Conservation (phyloP, 179 eudicot genomes). For the Spergularia azorica region DNA sequence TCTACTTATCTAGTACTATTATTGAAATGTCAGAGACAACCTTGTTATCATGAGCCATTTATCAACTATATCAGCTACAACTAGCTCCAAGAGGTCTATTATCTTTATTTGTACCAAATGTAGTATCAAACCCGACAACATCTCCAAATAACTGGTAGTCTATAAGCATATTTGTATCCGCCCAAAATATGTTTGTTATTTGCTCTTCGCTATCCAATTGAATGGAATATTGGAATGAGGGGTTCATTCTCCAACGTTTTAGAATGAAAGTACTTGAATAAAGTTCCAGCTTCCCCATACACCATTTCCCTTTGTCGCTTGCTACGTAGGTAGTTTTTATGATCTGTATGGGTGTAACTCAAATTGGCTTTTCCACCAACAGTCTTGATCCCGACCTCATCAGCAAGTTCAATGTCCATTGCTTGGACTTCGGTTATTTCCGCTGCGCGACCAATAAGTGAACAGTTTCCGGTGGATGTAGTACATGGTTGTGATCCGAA, state of each 20-base stretch:
- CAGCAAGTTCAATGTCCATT: background rate
- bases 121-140: slow-evolving; percentile 31
- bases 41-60: slow-evolving; percentile 1
- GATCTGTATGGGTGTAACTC: slow-evolving; percentile 13
- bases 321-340: slow-evolving; percentile 19
- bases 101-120: background rate
- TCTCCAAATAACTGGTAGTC: slow-evolving; percentile 30
- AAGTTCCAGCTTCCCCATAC: slow-evolving; percentile 15
- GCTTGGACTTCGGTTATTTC: background rate
- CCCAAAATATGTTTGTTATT: slow-evolving; percentile 29
- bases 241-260: slow-evolving; percentile 4
- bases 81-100: slow-evolving; percentile 17
- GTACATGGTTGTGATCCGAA: slow-evolving; percentile 19
- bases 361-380: slow-evolving; percentile 23
- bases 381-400: slow-evolving; percentile 2
- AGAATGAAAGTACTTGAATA: slow-evolving; percentile 24
- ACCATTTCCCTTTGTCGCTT: slow-evolving; percentile 10
- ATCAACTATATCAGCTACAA: slow-evolving; percentile 32
- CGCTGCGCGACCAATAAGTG: slow-evolving; percentile 28
- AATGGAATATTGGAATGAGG: slow-evolving; percentile 24
- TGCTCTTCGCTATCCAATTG: slow-evolving; percentile 25
- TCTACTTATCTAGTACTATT: too few species aligned
- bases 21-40: too few species aligned
- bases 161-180: slow-evolving; percentile 4
- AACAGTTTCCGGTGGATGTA: background rate